Base-by-base conservation (phyloP, 2,329 filamentous ascomycete genomes). In the Claviceps purpurea region DNA sequence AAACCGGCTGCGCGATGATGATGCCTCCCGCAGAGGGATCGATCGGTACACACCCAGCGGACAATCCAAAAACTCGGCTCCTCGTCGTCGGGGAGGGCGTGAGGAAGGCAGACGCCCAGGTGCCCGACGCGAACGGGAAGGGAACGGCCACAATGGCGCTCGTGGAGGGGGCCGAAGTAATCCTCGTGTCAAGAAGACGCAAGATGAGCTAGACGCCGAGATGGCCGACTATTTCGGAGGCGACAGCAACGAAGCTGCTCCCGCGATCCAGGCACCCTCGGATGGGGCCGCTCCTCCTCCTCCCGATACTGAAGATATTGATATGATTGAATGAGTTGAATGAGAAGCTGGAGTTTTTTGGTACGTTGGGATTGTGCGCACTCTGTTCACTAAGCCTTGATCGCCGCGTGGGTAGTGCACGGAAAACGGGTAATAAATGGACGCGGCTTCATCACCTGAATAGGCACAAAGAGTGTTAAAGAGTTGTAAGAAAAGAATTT, bases 121-220 rank as follows among this genome's bases (percentile, higher is more conserved):
- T 47, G 66, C 65, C 16, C 68, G 72, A 5, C 44, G 44, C n/a
- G 26, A 42, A 30, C 67, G 76, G 41, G 74, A 79, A 34, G 59
- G 52, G 5, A 60, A 60, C 47, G 62, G 60, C 10, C 60, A 64
- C 34, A 60, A 67, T 34, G 56, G 68, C 57, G 70, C 66, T 14
- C 65, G 70, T 26, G 67, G 66, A 22, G 68, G 67, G 13, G 13
- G 41, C 42, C 65, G 70, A 24, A 66, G 67, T 22, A 70, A 73
- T 50, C 76, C 77, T 41, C 78, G 87, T 48, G 76, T 82, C 2
- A 85, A 81, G 69, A 95, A 95, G 77, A 95, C 90, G 0, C 85
- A 89, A 59, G 87, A 95, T 61, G 88, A 96, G 65, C 74, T 96
- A 42, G 90, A 96, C 65, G 88, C 87, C n/a, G 90, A 96, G 70